Evolutionary conservation across 2,329 filamentous ascomycete genomes (phyloP).

Genomic region (Tolypocladium inflatum): DNA sequence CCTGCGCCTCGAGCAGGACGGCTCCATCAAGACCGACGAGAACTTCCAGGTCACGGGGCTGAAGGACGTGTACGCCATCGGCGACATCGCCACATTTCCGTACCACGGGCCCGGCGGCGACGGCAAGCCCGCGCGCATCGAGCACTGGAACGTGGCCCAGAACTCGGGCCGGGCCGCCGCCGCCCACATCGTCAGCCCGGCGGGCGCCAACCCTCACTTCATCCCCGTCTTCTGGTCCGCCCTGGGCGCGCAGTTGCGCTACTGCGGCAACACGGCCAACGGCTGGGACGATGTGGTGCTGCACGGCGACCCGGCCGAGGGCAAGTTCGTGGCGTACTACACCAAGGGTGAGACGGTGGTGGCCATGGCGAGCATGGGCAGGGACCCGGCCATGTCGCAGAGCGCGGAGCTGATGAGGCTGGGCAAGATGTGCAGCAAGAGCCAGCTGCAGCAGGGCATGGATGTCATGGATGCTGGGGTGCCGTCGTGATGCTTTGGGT

Average conservation of each 20-base stretch:
- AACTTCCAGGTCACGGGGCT: constrained; percentile 67
- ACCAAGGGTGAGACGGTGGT: constrained; percentile 77
- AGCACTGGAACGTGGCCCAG: constrained; percentile 98
- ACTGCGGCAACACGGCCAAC: constrained; percentile 75
- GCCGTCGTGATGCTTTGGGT: not conserved
- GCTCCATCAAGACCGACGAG: constrained; percentile 75
- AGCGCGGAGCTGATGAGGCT: constrained; percentile 75
- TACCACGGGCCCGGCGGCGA: constrained; percentile 83
- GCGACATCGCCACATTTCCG: constrained; percentile 90
- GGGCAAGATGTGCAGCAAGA: constrained; percentile 76
- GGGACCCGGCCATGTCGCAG: constrained; percentile 80
- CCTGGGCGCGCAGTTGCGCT: constrained; percentile 77
- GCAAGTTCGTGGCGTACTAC: constrained; percentile 85
- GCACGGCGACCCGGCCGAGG: constrained; percentile 64
- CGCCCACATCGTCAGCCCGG: constrained; percentile 60
- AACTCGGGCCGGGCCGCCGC: constrained; percentile 80
- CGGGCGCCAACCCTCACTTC: constrained; percentile 55
- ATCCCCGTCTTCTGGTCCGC: constrained; percentile 98
- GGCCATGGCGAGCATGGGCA: constrained; percentile 83
- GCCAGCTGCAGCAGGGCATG: constrained; percentile 56
- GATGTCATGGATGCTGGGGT: constrained; percentile 35
- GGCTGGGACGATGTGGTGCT: constrained; percentile 84
- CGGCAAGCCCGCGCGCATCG: constrained; percentile 68
- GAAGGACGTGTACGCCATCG: constrained; percentile 81
- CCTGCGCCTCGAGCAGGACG: constrained; percentile 68